phyloP scores from a whole-genome alignment of 2,329 filamentous ascomycete genomes.

The Hypoxylon sp. region DNA sequence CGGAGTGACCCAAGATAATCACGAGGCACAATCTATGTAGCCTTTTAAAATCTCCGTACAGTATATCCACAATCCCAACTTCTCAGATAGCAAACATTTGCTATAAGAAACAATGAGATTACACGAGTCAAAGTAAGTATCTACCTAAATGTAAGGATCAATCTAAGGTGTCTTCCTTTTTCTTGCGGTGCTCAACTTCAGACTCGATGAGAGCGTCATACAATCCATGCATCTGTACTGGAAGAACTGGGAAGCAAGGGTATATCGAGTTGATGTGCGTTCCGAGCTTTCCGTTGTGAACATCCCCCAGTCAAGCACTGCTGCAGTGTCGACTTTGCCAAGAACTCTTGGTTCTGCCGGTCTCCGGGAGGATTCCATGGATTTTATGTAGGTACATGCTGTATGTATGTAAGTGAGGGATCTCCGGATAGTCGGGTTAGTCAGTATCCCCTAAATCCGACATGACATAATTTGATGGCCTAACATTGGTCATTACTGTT shows the following conservation, averaged over 20 bases:
- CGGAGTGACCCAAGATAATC: slow-evolving; percentile 22
- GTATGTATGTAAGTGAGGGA: slow-evolving; percentile 14
- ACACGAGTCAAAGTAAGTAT: background rate
- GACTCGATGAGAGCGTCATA: slow-evolving; percentile 19
- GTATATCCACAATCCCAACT: slow-evolving; percentile 2
- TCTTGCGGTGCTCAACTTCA: slow-evolving; percentile 5
- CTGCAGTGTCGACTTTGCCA: slow-evolving; percentile 34
- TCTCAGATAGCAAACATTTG: slow-evolving; percentile 2
- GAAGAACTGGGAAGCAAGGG: slow-evolving; percentile 31
- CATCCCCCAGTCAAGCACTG: slow-evolving; percentile 18
- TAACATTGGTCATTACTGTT: background rate
- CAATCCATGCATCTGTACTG: slow-evolving; percentile 11
- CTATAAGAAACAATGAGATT: background rate
- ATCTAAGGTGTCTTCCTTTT: slow-evolving; percentile 4
- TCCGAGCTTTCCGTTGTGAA: slow-evolving; percentile 42
- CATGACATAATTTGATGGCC: background rate
- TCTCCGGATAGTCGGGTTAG: slow-evolving; percentile 22
- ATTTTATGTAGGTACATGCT: slow-evolving; percentile 18
- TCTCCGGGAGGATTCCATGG: slow-evolving; percentile 26
- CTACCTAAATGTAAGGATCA: slow-evolving; percentile 9
- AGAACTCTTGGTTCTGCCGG: slow-evolving; percentile 31
- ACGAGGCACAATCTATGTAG: slow-evolving; percentile 10
- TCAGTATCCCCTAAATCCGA: slow-evolving; percentile 16
- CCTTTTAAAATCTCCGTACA: slow-evolving; percentile 8
- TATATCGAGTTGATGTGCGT: slow-evolving; percentile 22